These are phyloP conservation scores for Mimosa pudica DNA, from an alignment of 306 rosid genomes.

Conservation along the genomic window DNA sequence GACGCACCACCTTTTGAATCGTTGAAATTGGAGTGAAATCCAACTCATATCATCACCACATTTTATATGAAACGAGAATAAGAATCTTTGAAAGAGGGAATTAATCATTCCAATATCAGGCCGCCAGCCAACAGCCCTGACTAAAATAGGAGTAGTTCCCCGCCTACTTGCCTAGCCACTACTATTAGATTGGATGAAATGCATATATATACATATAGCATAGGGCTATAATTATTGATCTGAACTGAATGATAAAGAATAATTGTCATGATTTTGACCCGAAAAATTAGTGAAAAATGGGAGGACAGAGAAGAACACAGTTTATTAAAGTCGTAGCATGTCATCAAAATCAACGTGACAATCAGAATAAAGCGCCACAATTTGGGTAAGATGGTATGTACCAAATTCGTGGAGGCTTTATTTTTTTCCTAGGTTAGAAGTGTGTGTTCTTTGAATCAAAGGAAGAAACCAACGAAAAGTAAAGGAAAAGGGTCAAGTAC, in stretches of 20 bases:
- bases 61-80: not conserved
- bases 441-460: not conserved
- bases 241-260: not conserved
- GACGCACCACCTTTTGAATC: not conserved
- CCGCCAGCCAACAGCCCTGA: no score
- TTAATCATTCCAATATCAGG: not conserved
- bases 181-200: not conserved
- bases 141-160: no score
- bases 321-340: not conserved
- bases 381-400: not conserved
- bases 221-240: not conserved
- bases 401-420: not conserved
- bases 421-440: not conserved
- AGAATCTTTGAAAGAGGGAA: not conserved
- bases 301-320: no score
- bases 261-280: not conserved
- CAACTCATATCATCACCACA: not conserved
- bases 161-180: no score
- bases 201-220: no score
- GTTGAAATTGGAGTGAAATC: not conserved
- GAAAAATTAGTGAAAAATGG: not conserved
- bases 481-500: no score
- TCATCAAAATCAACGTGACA: not conserved
- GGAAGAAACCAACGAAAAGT: no score
- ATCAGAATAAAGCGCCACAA: not conserved